Percentiles rank a stretch among this genome's conserved stretches.
Conservation (phyloP, 441 rosid species). For the Gossypium aridum region DNA sequence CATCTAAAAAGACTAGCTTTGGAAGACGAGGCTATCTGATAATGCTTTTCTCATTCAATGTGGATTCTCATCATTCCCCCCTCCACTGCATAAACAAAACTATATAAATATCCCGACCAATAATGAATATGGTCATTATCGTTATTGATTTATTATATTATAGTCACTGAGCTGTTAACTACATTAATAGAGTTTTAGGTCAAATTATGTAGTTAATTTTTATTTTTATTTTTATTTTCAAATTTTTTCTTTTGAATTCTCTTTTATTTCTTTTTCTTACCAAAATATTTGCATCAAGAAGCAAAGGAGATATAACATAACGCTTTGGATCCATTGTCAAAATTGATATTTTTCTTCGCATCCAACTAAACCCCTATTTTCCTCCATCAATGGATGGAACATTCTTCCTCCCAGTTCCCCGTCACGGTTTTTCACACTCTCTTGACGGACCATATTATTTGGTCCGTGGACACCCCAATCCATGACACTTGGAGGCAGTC, state of each 20-base stretch:
- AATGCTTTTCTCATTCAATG: too few relatives aligned
- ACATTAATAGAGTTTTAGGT: too few relatives aligned
- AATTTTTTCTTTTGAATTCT: neutral
- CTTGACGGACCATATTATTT: conserved; percentile 68
- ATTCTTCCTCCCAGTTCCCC: conserved; percentile 51
- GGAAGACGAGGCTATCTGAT: too few relatives aligned
- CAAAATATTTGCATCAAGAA: neutral
- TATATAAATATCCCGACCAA: too few relatives aligned
- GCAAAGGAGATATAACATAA: neutral
- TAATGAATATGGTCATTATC: too few relatives aligned
- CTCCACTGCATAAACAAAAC: too few relatives aligned
- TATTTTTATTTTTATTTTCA: too few relatives aligned
- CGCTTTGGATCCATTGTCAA: neutral
- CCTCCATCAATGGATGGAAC: conserved; percentile 47
- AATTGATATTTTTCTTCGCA: neutral
- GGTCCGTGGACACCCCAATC: conserved; percentile 65
- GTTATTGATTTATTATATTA: too few relatives aligned
- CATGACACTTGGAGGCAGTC: conserved; percentile 91
- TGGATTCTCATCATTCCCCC: too few relatives aligned
- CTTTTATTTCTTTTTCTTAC: neutral
- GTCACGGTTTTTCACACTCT: conserved; percentile 83
- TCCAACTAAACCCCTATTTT: neutral
- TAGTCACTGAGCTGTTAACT: too few relatives aligned
- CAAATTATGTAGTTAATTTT: too few relatives aligned
- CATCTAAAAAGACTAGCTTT: too few relatives aligned